These are phyloP conservation scores for Gossypium turneri DNA, from an alignment of 345 rosid genomes.

Conservation along the genomic window DNA sequence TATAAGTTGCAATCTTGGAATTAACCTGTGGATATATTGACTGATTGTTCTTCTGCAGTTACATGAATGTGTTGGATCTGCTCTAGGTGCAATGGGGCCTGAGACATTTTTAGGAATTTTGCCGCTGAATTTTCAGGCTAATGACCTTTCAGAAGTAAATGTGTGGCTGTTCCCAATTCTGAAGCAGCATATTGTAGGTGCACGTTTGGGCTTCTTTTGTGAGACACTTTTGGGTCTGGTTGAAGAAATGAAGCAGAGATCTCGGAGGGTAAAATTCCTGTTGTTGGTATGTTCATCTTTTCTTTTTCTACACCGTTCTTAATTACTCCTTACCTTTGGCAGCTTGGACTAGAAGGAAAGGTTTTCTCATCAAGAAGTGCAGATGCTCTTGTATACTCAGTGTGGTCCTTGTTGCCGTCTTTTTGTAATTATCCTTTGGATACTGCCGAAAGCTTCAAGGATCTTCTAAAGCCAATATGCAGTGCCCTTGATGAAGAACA, in stretches of 20 bases:
- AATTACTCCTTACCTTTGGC: conserved; percentile 30
- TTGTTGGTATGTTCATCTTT: neutral
- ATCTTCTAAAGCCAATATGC: conserved; percentile 46
- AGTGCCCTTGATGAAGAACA: conserved; percentile 54
- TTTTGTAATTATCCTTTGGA: conserved; percentile 85
- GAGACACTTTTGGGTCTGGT: conserved; percentile 56
- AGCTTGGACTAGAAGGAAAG: conserved; percentile 75
- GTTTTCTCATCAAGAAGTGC: conserved; percentile 56
- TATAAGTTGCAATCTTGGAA: neutral
- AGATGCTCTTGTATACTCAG: conserved; percentile 65
- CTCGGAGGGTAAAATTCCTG: conserved; percentile 46
- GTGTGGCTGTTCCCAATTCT: conserved; percentile 92
- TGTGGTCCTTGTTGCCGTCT: conserved; percentile 92
- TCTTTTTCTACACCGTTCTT: conserved; percentile 6
- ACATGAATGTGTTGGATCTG: conserved; percentile 91
- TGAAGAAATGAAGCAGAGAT: conserved; percentile 48
- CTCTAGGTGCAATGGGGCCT: conserved; percentile 92
- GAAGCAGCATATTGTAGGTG: conserved; percentile 88
- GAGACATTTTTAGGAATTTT: conserved; percentile 68
- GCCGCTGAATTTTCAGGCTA: conserved; percentile 71
- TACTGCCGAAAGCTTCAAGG: conserved; percentile 68
- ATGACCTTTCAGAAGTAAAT: conserved; percentile 76
- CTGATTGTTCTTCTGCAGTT: conserved; percentile 44
- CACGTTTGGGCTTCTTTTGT: conserved; percentile 63
- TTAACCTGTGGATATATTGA: conserved; percentile 9